Conservation (phyloP, 306 rosid species). For the Cicer bijugum region DNA sequence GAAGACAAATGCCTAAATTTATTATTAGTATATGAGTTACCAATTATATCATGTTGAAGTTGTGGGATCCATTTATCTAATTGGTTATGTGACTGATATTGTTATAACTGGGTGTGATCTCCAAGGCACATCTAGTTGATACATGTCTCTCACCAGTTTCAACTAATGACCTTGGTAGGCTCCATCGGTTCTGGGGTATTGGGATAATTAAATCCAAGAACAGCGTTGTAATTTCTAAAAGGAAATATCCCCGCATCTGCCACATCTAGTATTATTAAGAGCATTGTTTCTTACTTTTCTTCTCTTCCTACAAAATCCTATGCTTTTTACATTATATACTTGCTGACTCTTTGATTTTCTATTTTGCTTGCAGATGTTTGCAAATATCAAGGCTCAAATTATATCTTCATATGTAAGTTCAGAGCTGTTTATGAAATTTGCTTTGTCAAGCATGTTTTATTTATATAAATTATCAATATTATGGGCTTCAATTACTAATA, state of each 20-base stretch:
- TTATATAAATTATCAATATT: constrained; percentile 16
- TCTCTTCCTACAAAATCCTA: neutral
- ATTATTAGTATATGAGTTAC: too few relatives aligned
- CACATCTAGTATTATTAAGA: neutral
- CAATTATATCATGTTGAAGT: too few relatives aligned
- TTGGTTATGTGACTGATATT: too few relatives aligned
- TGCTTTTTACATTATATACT: neutral
- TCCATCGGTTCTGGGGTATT: too few relatives aligned
- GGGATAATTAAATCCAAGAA: too few relatives aligned
- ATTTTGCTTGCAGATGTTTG: constrained; percentile 50
- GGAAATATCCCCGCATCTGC: neutral
- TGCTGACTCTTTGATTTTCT: constrained; percentile 17
- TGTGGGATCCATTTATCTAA: too few relatives aligned
- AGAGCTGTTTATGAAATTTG: constrained; percentile 5
- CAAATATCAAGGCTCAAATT: constrained; percentile 54
- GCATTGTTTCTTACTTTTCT: constrained; percentile 3
- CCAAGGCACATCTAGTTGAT: too few relatives aligned
- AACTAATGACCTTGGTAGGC: too few relatives aligned
- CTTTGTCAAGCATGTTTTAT: constrained; percentile 13
- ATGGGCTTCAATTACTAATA: neutral
- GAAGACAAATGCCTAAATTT: too few relatives aligned
- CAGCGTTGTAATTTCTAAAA: too few relatives aligned
- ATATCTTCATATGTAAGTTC: constrained; percentile 54
- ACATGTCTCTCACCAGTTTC: too few relatives aligned
- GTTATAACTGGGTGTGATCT: too few relatives aligned